Evolutionary conservation across 2,329 filamentous ascomycete genomes (phyloP), one percentile per base, ranked within the genome.

Genomic region (Venturia aucupariae): DNA sequence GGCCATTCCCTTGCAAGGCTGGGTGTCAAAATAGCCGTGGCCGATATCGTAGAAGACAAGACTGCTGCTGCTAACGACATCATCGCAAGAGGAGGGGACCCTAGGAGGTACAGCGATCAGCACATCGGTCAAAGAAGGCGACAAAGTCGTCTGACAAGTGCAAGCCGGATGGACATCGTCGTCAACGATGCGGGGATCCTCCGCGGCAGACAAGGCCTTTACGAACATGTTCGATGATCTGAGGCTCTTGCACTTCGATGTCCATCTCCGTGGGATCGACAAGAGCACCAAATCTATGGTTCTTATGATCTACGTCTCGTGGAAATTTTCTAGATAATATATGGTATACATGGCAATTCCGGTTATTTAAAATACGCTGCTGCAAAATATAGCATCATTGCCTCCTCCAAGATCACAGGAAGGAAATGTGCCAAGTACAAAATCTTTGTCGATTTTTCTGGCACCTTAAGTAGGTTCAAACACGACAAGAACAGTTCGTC

Each of bases 181-280:
- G 84, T 99, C 81, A 99, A 99, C 86, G 99, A 99, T 73, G 94
- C 94, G 63, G 94, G 94, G 73, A 99, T 99, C 71, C 86, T 99
- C 63, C 88, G 94, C 60, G n/a, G n/a, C n/a, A n/a, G 94, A 99
- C 82, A 97, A 97, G 86, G 92, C 94, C 48, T 99, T 99, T 77
- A 84, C 83, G 77, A 97, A 97, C 82, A 97, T 99, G 93, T 90
- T 92, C 66, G 94, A 99, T 75, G 88, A 86, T 73, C 84, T 92
- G 72, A 99, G 94, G 92, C 87, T 97, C n/a, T n/a, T n/a, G n/a
- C n/a, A n/a, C n/a, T n/a, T n/a, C n/a, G n/a, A n/a, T n/a, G n/a
- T 72, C 64, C 94, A 99, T 77, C 84, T 96, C 57, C 86, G 90
- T 70, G 93, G 94, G 70, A 99, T 94, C 67, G 99, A 96, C 82